A percentile compares a stretch with the other conserved stretches of the same genome.
Evolutionary conservation across 2,329 filamentous ascomycete species (phyloP).

Genomic region (Fusarium incarnatum): DNA sequence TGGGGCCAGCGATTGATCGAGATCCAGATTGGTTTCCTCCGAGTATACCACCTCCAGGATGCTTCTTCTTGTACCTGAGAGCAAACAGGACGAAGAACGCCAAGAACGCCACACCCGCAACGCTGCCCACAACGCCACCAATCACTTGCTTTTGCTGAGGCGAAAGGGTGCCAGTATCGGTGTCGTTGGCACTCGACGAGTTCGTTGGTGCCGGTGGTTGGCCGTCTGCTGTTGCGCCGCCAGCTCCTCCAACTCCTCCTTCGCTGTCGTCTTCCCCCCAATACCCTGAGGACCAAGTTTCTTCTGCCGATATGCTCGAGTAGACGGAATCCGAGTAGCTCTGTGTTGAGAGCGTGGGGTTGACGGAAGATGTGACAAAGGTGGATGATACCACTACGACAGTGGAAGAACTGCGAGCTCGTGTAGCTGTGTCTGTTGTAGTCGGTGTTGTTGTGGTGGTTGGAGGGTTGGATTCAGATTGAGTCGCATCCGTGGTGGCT

Average conservation of each 20-base stretch:
- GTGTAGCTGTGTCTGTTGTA: slow-evolving; percentile 16
- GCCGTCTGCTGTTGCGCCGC: slow-evolving; percentile 31
- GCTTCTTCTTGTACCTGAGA: slow-evolving; percentile 67
- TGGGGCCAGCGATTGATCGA: slow-evolving; percentile 41
- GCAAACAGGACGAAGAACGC: slow-evolving; percentile 64
- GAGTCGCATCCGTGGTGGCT: slow-evolving; percentile 22
- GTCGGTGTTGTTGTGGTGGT: slow-evolving; percentile 28
- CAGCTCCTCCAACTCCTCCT: slow-evolving; percentile 17
- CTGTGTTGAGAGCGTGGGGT: slow-evolving; percentile 25
- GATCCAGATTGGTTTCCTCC: slow-evolving; percentile 53
- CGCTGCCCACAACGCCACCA: slow-evolving; percentile 67
- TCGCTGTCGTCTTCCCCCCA: slow-evolving; percentile 35
- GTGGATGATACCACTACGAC: slow-evolving; percentile 36
- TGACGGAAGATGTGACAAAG: slow-evolving; percentile 36
- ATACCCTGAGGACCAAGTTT: slow-evolving; percentile 41
- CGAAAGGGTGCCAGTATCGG: slow-evolving; percentile 45
- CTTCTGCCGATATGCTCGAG: slow-evolving; percentile 41
- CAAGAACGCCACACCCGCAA: slow-evolving; percentile 69
- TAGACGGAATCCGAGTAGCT: slow-evolving; percentile 41
- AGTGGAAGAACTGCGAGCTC: slow-evolving; percentile 35
- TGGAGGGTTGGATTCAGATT: slow-evolving; percentile 16
- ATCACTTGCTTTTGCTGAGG: slow-evolving; percentile 58
- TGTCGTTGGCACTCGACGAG: slow-evolving; percentile 34
- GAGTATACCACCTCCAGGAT: slow-evolving; percentile 57
- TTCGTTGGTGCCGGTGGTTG: slow-evolving; percentile 41